These are phyloP conservation scores for Botrytis galanthina DNA, from an alignment of 2,329 filamentous ascomycete genomes.

Conservation along the genomic window DNA sequence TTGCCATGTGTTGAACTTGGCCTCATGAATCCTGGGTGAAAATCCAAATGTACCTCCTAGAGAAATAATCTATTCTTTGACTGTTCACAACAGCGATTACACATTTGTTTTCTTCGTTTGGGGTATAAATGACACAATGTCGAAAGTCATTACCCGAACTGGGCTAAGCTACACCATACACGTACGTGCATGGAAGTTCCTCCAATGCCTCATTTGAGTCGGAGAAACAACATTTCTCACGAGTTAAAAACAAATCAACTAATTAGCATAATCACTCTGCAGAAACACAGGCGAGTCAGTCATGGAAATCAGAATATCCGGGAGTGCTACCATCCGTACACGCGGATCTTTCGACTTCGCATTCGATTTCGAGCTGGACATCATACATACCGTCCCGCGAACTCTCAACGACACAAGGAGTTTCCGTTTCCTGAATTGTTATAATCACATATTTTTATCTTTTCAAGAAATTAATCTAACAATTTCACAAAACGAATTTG, in stretches of 20 bases:
- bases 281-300: not conserved
- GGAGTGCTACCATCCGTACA: not conserved
- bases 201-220: not conserved
- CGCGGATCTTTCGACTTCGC: not conserved
- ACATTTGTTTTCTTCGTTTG: not conserved
- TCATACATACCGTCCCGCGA: not conserved
- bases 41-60: no score
- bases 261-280: not conserved
- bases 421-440: not conserved
- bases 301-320: not conserved
- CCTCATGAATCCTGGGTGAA: accelerated
- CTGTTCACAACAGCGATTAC: not conserved
- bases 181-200: not conserved
- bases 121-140: not conserved
- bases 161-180: not conserved
- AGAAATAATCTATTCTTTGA: not conserved
- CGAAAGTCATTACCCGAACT: not conserved
- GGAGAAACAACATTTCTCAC: not conserved
- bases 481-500: not conserved
- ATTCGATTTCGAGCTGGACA: not conserved
- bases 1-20: not conserved
- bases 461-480: not conserved
- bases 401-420: not conserved
- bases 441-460: accelerated
- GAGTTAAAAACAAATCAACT: not conserved